Evolutionary conservation across 805 yeast species (phyloP).

Genomic region (Candida yuanshanica): DNA sequence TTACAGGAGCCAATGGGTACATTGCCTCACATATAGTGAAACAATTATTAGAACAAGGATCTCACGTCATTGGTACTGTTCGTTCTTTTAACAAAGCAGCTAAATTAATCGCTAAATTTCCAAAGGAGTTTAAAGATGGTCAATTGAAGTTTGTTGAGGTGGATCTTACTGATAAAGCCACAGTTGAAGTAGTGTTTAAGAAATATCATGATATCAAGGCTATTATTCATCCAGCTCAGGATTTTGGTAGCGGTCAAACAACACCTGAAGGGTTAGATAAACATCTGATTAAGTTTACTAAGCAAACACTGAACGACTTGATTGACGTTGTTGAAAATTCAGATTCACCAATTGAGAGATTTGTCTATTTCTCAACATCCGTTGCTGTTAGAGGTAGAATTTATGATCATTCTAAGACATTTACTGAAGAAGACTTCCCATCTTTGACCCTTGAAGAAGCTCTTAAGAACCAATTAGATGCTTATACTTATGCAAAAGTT

Average conservation of each 20-base stretch:
- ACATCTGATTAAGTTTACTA: slow-evolving; percentile 4
- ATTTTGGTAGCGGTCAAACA: slow-evolving; percentile 2
- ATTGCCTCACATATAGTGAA: slow-evolving; percentile 5
- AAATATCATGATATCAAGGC: slow-evolving; percentile 1
- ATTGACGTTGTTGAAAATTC: slow-evolving; percentile 3
- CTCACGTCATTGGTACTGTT: slow-evolving; percentile 7
- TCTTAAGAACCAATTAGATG: not conserved
- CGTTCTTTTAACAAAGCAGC: slow-evolving; percentile 7
- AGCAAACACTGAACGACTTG: slow-evolving; percentile 1
- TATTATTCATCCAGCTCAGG: slow-evolving; percentile 8
- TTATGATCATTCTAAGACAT: slow-evolving; percentile 1
- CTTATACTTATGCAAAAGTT: slow-evolving; percentile 10
- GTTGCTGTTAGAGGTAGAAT: slow-evolving; percentile 7
- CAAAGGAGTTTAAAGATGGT: slow-evolving; percentile 1
- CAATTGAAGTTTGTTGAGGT: slow-evolving; percentile 6
- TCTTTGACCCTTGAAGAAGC: slow-evolving; percentile 2
- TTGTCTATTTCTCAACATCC: slow-evolving; percentile 8
- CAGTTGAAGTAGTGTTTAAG: slow-evolving; percentile 1
- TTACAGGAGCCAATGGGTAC: slow-evolving; percentile 11
- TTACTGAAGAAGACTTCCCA: slow-evolving; percentile 4
- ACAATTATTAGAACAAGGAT: not conserved
- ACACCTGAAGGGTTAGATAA: slow-evolving; percentile 2
- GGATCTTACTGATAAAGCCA: slow-evolving; percentile 1
- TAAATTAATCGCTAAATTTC: not conserved
- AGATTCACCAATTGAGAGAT: slow-evolving; percentile 7